Evolutionary conservation across 352 stramenopile genomes (phyloP).

Genomic region (Nothophytophthora sp.): DNA sequence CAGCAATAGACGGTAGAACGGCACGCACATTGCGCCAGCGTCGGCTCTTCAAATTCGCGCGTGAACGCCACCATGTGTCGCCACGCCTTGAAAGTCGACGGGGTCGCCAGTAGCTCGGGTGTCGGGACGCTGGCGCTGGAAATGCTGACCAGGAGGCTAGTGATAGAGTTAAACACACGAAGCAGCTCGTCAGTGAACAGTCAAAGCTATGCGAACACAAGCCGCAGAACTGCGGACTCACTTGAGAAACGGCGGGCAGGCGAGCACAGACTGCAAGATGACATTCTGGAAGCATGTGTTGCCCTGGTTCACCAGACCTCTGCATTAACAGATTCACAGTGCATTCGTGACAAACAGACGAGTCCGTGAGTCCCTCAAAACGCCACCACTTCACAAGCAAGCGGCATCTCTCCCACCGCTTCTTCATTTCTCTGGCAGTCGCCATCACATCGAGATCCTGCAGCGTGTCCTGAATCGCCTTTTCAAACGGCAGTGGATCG

Average conservation of each 20-base stretch:
- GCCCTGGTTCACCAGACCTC: constrained; percentile 81
- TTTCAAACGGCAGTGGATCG: constrained; percentile 52
- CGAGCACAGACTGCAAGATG: constrained; percentile 82
- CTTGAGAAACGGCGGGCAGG: constrained; percentile 83
- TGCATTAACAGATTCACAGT: constrained; percentile 14
- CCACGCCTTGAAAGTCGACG: constrained; percentile 68
- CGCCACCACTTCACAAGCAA: too few relatives aligned
- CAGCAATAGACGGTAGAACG: not conserved
- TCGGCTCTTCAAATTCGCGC: constrained; percentile 82
- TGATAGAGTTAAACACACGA: not conserved
- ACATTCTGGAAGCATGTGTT: constrained; percentile 91
- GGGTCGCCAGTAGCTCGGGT: constrained; percentile 40
- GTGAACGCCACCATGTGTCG: constrained; percentile 80
- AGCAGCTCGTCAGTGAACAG: not conserved
- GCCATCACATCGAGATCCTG: constrained; percentile 49
- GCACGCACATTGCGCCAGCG: constrained; percentile 60
- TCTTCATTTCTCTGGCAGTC: constrained; percentile 83
- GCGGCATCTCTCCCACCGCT: constrained; percentile 41
- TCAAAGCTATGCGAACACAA: not conserved
- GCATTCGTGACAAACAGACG: not conserved
- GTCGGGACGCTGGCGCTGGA: constrained; percentile 49
- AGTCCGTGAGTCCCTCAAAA: not conserved
- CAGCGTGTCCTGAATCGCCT: constrained; percentile 69
- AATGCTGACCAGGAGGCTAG: constrained; percentile 72
- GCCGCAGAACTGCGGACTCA: constrained; percentile 23